Percentiles rank a stretch among this genome's conserved stretches.
Evolutionary conservation across 169 alveolate species (phyloP).

Genomic region (Plasmodium relictum): DNA sequence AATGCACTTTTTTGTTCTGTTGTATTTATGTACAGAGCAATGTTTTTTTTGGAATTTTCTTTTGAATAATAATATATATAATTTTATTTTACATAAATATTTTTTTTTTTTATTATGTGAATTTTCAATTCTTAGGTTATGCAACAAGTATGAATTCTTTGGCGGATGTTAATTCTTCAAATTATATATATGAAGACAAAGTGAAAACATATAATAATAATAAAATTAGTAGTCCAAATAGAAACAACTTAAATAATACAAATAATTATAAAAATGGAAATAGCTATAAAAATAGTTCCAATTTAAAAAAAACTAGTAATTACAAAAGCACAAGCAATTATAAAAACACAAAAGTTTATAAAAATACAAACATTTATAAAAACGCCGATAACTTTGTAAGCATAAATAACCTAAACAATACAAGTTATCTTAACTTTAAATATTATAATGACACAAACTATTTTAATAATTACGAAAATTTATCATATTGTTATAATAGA

Average conservation of each 20-base stretch:
- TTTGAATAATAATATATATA: not conserved
- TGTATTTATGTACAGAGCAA: not conserved
- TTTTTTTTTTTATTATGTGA: not conserved
- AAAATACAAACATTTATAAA: not conserved
- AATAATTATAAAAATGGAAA: not conserved
- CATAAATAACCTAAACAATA: not conserved
- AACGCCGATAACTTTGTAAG: not conserved
- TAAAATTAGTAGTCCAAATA: not conserved
- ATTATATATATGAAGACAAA: not conserved
- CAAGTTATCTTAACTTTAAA: not conserved
- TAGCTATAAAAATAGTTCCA: not conserved
- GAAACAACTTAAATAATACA: not conserved
- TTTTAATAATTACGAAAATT: constrained; percentile 4
- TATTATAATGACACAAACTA: not conserved
- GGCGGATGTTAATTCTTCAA: not conserved
- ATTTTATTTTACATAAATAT: not conserved
- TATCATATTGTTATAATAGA: not conserved
- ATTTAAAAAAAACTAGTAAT: not conserved
- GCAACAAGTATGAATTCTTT: not conserved
- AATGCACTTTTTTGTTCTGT: not conserved
- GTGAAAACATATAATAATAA: not conserved
- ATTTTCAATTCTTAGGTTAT: not conserved
- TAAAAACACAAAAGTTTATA: not conserved
- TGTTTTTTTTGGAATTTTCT: not conserved
- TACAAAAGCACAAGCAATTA: not conserved